These are phyloP conservation scores for Dianthus caryophyllus DNA, from an alignment of 148 eudicot genomes.

Conservation along the genomic window DNA sequence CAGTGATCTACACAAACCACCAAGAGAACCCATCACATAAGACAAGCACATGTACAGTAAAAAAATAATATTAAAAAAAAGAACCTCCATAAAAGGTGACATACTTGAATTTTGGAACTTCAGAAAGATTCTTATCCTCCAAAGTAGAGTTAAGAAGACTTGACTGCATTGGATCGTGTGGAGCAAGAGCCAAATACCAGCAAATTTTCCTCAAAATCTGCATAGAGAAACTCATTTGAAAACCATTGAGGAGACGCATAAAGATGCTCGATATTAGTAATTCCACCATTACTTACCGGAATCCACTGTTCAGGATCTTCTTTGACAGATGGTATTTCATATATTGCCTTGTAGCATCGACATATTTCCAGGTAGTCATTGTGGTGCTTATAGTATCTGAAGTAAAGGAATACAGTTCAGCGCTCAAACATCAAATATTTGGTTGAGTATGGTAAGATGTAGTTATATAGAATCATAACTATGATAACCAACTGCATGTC, in stretches of 20 bases:
- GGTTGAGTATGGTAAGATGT: neutral
- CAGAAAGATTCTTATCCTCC: constrained; percentile 90
- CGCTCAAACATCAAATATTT: neutral
- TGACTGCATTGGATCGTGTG: constrained; percentile 94
- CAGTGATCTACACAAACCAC: constrained; percentile 40
- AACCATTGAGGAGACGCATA: neutral
- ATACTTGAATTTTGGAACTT: constrained; percentile 76
- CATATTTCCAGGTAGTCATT: constrained; percentile 84
- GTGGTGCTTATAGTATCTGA: constrained; percentile 58
- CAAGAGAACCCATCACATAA: constrained; percentile 1
- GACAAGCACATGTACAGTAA: neutral
- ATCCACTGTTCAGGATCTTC: constrained; percentile 74
- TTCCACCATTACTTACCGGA: constrained; percentile 37
- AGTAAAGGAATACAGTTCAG: constrained; percentile 7
- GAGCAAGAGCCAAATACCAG: constrained; percentile 84
- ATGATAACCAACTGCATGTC: neutral
- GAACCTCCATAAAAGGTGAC: constrained; percentile 2
- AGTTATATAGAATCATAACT: neutral
- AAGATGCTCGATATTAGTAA: neutral
- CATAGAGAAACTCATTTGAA: constrained; percentile 4
- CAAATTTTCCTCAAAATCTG: constrained; percentile 89
- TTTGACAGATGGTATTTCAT: constrained; percentile 70
- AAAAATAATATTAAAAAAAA: neutral
- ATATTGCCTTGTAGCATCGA: constrained; percentile 78
- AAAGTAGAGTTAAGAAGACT: constrained; percentile 86